Evolutionary conservation across 2,329 filamentous ascomycete genomes (phyloP), one percentile per base, ranked within the genome.

Genomic region (Colletotrichum tofieldiae): DNA sequence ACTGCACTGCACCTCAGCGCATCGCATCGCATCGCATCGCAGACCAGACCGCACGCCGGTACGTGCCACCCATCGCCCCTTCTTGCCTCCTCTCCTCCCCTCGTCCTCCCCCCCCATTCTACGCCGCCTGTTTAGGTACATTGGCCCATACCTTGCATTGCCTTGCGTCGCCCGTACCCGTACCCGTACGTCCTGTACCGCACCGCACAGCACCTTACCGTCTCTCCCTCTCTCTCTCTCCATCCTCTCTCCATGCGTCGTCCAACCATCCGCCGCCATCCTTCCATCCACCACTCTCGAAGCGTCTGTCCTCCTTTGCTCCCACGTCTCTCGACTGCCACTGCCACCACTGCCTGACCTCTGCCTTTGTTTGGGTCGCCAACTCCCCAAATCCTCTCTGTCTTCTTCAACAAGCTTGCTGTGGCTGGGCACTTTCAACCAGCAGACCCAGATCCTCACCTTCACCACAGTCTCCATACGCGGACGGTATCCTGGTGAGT

Each of bases 51-150:
- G 52, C 69, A 23, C 26, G 45, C 29, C 52, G 69, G 69, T 59
- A 72, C 69, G 68, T 71, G 68, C 68, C 58, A 65, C 43, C 66
- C 51, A 29, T 65, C 16, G n/a, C 60, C 45, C 58, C 41, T 60
- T 56, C 54, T 56, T 23, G 18, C 54, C 54, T 41, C 37, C 35
- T n/a, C 4, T 37, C 35, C 47, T 23, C 47, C 9, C 47, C 12
- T 7, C 14, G 23, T 43, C 16, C 41, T 18, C 2, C 41, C 16
- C 16, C 65, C 59, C 51, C 20, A 47, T 16, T 45, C 59, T 29
- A 41, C 45, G n/a, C 23, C 47, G 37, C 37, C 18, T 52, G 18
- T n/a, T 23, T 23, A 65, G 41, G 35, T 69, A 56, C 65, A 29
- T 45, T n/a, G 29, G 32, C 29, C 49, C 49, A 26, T 69, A 16